These are phyloP conservation scores for Suillus decipiens DNA, from an alignment of 768 basidiomycete genomes.

Conservation along the genomic window DNA sequence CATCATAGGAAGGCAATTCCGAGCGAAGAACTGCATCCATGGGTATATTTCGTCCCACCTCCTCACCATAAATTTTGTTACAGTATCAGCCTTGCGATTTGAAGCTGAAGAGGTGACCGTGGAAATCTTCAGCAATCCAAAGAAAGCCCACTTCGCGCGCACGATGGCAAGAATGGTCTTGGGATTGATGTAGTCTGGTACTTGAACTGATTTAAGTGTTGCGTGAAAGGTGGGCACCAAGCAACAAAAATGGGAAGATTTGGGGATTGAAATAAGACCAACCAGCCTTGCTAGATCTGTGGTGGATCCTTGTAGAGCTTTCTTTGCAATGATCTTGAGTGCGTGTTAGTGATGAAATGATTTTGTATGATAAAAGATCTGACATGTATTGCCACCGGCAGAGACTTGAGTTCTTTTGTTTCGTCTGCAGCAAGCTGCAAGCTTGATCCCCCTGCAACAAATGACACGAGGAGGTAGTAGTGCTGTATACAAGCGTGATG, in stretches of 20 bases:
- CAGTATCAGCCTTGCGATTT: not conserved
- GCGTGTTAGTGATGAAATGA: not conserved
- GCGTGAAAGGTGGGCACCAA: slow-evolving; percentile 2
- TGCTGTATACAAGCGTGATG: not conserved
- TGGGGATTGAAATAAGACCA: not conserved
- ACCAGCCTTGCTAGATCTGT: not conserved
- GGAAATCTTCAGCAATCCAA: not conserved
- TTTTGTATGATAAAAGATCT: not conserved
- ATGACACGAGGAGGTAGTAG: not conserved
- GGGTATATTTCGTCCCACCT: not conserved
- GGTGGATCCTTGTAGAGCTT: not conserved
- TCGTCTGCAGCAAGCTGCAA: not conserved
- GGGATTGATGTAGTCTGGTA: not conserved
- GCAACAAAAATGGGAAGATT: not conserved
- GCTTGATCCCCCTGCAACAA: not conserved
- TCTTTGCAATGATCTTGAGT: not conserved
- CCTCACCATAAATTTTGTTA: not conserved
- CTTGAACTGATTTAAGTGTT: not conserved
- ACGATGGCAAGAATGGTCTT: not conserved
- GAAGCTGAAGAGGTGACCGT: not conserved
- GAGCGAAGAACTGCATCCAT: slow-evolving; percentile 1
- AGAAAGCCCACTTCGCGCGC: not conserved
- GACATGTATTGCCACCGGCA: not conserved
- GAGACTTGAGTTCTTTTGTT: not conserved
- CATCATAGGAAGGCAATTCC: slow-evolving; percentile 1